phyloP scores from a whole-genome alignment of 129 eudicot genomes.

The Flaveria trinervia region DNA sequence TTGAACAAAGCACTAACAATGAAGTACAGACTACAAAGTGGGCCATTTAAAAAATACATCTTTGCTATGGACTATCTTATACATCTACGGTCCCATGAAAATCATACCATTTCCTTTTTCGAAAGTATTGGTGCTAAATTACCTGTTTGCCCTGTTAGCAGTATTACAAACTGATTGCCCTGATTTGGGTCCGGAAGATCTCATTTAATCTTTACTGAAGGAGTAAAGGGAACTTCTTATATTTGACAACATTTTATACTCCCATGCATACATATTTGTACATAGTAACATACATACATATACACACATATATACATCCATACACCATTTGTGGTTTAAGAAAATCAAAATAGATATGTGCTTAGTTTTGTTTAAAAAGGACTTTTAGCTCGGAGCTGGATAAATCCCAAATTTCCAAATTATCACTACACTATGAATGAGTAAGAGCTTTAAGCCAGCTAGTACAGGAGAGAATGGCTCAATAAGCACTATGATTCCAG shows the following conservation, averaged over 20 bases:
- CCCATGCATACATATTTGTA: slow-evolving; percentile 17
- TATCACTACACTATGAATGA: not conserved
- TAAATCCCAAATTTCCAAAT: not conserved
- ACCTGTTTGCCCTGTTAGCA: not conserved
- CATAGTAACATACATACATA: not conserved
- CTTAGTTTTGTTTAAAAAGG: not conserved
- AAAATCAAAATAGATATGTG: not conserved
- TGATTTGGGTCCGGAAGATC: not conserved
- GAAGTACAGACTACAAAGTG: not conserved
- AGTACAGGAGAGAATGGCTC: not conserved
- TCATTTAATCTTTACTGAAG: not conserved
- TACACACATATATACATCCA: not conserved
- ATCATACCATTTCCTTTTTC: not conserved
- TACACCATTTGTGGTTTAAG: not conserved
- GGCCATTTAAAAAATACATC: not conserved
- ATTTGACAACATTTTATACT: not conserved
- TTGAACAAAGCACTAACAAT: slow-evolving; percentile 3
- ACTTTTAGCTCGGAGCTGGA: not conserved
- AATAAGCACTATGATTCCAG: not conserved
- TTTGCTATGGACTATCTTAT: not conserved
- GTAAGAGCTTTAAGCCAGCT: not conserved
- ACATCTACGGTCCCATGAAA: not conserved
- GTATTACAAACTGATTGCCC: slow-evolving; percentile 1
- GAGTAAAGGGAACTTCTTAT: not conserved
- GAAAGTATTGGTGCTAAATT: not conserved